phyloP scores from a whole-genome alignment of 495 filamentous ascomycete species.

The Penicillium antarcticum region DNA sequence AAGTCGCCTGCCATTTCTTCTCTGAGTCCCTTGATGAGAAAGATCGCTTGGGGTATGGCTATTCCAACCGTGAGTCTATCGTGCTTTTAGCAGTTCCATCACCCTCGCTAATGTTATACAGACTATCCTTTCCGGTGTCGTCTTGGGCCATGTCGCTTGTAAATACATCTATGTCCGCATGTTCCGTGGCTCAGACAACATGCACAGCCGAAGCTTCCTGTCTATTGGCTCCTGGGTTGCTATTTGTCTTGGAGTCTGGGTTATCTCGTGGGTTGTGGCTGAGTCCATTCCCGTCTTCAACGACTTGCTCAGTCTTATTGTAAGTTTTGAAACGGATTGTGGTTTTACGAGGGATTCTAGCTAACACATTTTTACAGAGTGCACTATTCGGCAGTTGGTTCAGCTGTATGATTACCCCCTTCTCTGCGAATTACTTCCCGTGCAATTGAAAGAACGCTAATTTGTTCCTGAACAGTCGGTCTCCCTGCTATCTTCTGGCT shows the following conservation, averaged over 20 bases:
- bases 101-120: constrained; percentile 5
- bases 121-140: constrained; percentile 41
- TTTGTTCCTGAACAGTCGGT: constrained; percentile 18
- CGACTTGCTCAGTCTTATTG: constrained; percentile 54
- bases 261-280: constrained; percentile 67
- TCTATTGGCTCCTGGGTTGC: constrained; percentile 51
- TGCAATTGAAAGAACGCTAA: background rate
- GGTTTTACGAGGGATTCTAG: background rate
- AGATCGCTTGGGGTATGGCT: constrained; percentile 71
- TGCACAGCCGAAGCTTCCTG: constrained; percentile 53
- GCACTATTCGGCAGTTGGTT: constrained; percentile 41
- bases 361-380: constrained; percentile 24
- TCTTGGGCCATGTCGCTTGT: constrained; percentile 58
- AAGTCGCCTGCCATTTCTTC: constrained; percentile 68
- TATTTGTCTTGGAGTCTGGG: constrained; percentile 54
- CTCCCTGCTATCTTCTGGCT: constrained; percentile 42
- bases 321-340: constrained; percentile 10
- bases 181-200: constrained; percentile 52
- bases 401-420: constrained; percentile 25
- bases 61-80: constrained; percentile 55
- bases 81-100: background rate
- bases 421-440: background rate
- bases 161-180: constrained; percentile 67
- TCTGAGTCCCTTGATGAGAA: constrained; percentile 56
- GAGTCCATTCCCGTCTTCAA: constrained; percentile 72